A percentile compares a stretch with the other conserved stretches of the same genome.
These are phyloP conservation scores for Piloderma croceum DNA, from an alignment of 768 basidiomycete genomes.

Conservation along the genomic window DNA sequence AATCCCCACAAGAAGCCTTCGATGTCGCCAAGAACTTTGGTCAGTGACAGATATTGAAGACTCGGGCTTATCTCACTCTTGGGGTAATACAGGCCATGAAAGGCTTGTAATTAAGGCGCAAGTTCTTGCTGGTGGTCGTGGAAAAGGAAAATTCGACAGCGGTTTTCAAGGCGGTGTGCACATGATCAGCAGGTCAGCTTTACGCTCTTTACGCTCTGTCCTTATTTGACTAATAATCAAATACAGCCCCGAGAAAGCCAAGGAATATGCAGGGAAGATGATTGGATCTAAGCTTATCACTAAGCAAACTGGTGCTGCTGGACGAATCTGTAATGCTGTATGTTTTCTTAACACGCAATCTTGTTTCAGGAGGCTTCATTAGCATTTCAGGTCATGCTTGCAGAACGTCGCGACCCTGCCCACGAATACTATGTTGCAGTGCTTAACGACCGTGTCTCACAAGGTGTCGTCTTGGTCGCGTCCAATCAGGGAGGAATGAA, in stretches of 20 bases:
- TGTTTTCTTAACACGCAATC: slow-evolving; percentile 22
- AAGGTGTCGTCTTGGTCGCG: slow-evolving; percentile 88
- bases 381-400: slow-evolving; percentile 81
- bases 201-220: slow-evolving; percentile 2
- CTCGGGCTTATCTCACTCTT: slow-evolving; percentile 4
- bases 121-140: slow-evolving; percentile 96
- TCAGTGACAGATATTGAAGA: slow-evolving; percentile 26
- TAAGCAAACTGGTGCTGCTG: slow-evolving; percentile 92
- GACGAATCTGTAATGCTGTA: slow-evolving; percentile 93
- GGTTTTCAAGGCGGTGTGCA: slow-evolving; percentile 98
- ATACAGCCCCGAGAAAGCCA: slow-evolving; percentile 77
- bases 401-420: slow-evolving; percentile 85
- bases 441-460: slow-evolving; percentile 86
- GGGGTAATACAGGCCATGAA: slow-evolving; percentile 47
- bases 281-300: slow-evolving; percentile 93
- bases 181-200: slow-evolving; percentile 71
- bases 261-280: slow-evolving; percentile 87
- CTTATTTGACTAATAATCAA: slow-evolving; percentile 8
- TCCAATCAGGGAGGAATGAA: slow-evolving; percentile 99
- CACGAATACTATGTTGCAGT: slow-evolving; percentile 99
- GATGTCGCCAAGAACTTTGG: slow-evolving; percentile 87
- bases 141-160: slow-evolving; percentile 94
- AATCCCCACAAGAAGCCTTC: slow-evolving; percentile 84
- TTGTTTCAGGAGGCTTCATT: slow-evolving; percentile 12
- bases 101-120: slow-evolving; percentile 97